A percentile compares a stretch with the other conserved stretches of the same genome.
Conservation (phyloP, 108 stramenopile genomes). For the Cyclotella sp. region DNA sequence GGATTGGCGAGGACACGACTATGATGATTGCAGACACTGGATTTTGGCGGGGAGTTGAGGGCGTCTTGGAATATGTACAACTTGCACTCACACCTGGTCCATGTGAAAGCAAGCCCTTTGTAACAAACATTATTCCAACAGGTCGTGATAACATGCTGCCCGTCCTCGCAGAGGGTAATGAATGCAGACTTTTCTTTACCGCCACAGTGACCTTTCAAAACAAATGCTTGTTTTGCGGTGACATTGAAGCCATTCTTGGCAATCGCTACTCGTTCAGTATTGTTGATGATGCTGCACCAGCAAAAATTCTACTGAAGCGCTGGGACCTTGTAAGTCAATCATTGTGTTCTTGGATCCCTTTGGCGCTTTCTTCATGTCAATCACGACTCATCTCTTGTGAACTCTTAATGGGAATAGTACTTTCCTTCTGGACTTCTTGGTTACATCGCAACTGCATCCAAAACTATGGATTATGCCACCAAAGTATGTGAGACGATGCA, state of each 20-base stretch:
- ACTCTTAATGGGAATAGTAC: too few species aligned
- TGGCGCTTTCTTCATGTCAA: not conserved
- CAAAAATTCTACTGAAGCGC: not conserved
- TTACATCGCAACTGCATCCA: not conserved
- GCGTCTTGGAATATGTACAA: not conserved
- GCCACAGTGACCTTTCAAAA: not conserved
- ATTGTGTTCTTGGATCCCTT: not conserved
- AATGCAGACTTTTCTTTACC: not conserved
- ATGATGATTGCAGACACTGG: slow-evolving; percentile 4
- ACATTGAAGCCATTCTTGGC: not conserved
- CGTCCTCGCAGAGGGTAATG: not conserved
- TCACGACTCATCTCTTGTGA: too few species aligned
- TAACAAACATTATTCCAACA: not conserved
- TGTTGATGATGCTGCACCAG: not conserved
- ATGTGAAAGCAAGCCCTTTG: slow-evolving; percentile 5
- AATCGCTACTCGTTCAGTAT: not conserved
- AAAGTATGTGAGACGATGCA: not conserved
- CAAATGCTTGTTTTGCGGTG: not conserved
- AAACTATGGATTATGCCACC: not conserved
- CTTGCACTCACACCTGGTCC: not conserved
- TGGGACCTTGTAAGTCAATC: not conserved
- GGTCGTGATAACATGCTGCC: not conserved
- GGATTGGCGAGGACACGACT: not conserved
- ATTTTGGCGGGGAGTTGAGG: not conserved
- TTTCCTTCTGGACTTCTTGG: not conserved